Evolutionary conservation across 768 basidiomycete genomes (phyloP).

Genomic region (Agrocybe chaxingu): DNA sequence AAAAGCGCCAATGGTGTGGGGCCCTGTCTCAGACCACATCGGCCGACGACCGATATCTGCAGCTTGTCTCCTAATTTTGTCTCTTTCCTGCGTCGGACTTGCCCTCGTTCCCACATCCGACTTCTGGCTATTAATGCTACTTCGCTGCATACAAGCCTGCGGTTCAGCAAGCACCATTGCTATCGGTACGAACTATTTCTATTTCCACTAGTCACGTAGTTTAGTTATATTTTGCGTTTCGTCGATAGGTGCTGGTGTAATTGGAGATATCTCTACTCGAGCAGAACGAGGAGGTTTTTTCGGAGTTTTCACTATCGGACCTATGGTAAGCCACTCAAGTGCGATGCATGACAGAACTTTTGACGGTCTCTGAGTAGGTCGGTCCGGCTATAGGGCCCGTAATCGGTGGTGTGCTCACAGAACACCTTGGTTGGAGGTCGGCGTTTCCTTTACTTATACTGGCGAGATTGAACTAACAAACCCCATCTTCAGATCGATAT

Average conservation of each 20-base stretch:
- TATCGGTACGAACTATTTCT: constrained; percentile 40
- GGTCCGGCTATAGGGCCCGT: constrained; percentile 64
- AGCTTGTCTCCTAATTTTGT: constrained; percentile 59
- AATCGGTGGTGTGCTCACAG: constrained; percentile 55
- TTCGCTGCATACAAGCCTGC: constrained; percentile 77
- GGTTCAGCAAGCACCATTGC: constrained; percentile 81
- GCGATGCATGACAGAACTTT: neutral
- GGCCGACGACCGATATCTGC: constrained; percentile 67
- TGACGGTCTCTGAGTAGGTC: constrained; percentile 29
- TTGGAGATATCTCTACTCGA: constrained; percentile 73
- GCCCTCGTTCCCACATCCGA: constrained; percentile 48
- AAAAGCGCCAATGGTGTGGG: constrained; percentile 66
- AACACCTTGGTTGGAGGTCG: constrained; percentile 63
- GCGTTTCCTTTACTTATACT: constrained; percentile 2
- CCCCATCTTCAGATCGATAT: constrained; percentile 42
- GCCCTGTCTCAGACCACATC: constrained; percentile 61
- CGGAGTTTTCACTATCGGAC: constrained; percentile 63
- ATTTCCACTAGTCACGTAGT: neutral
- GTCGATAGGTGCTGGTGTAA: constrained; percentile 63
- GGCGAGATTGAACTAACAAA: constrained; percentile 1
- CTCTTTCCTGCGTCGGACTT: constrained; percentile 61
- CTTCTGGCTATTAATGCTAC: constrained; percentile 77
- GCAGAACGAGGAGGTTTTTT: constrained; percentile 74
- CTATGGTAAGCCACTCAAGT: constrained; percentile 41
- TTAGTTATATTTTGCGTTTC: neutral